Base-by-base conservation (phyloP, 2,329 filamentous ascomycete genomes). In the Aspergillus tamarii region DNA sequence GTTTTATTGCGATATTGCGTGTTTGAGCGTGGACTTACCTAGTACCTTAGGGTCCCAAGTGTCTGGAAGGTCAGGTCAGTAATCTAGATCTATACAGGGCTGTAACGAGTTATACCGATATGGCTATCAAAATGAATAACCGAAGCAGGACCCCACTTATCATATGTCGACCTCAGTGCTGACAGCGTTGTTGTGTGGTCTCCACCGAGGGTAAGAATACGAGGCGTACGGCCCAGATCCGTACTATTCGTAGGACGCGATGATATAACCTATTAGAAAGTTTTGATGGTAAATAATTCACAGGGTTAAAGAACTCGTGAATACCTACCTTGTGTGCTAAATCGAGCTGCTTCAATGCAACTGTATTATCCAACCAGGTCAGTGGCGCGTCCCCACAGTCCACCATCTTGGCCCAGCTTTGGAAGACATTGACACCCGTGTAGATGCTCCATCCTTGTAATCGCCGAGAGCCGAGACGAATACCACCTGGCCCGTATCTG, bases 41-140 rank as follows among this genome's bases (percentile, higher is more conserved):
- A 87, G 73, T 0, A 85, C 81, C 45, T 83, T 73, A 2, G 84
- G 84, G 72, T 86, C 81, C 84, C 84, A 86, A 0, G 84, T 87
- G 71, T 86, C 82, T 63, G 21, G 23, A 26, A 57, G 3, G n/a
- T 59, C 3, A 59, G 23, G 21, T 4, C 45, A 16, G 41, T 28
- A 21, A 16, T 8, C 2, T 26, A 14, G 3, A 16, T 14, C 2
- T 14, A 12, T 3, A 28, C 7, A 10, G 19, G 11, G 12, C 39
- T 45, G 14, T 0, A n/a, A 21, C 4, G n/a, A 16, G 14, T 3
- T 30, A 54, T 57, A 68, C 67, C 67, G 23, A 85, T 73, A 68
- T 85, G 84, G 52, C 80, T 83, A 69, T 87, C 84, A 67, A 87
- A 87, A 71, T 86, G 84, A n/a, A 87, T 85, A 7, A 87, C 84